Evolutionary conservation across 2,329 filamentous ascomycete species (phyloP).

Genomic region (Apiospora hydei): DNA sequence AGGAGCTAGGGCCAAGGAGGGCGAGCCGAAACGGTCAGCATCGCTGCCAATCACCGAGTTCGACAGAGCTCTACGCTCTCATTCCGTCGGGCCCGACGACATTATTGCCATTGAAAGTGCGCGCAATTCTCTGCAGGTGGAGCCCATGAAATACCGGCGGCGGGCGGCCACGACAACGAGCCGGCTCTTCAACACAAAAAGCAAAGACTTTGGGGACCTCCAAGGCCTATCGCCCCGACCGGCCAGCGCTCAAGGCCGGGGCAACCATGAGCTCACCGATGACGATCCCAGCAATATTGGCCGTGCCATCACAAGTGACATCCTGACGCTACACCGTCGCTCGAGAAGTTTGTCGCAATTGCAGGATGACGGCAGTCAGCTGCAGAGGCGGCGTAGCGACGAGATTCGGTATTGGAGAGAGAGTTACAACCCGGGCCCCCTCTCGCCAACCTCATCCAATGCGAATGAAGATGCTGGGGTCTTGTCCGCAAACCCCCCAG

Average conservation of each 20-base stretch:
- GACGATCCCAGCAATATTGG: constrained; percentile 63
- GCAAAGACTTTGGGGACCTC: constrained; percentile 51
- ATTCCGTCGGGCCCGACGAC: constrained; percentile 65
- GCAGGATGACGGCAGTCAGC: constrained; percentile 43
- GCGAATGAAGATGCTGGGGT: constrained; percentile 42
- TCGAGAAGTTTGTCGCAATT: constrained; percentile 67
- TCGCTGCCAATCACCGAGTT: constrained; percentile 68
- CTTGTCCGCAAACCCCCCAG: constrained; percentile 41
- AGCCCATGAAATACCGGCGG: constrained; percentile 46
- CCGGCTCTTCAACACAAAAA: constrained; percentile 47
- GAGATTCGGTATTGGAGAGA: constrained; percentile 71
- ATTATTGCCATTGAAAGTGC: constrained; percentile 60
- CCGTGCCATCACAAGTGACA: constrained; percentile 67
- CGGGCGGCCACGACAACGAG: constrained; percentile 53
- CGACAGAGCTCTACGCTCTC: constrained; percentile 66
- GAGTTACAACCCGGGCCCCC: constrained; percentile 60
- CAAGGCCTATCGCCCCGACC: constrained; percentile 67
- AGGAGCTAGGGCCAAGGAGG: constrained; percentile 41
- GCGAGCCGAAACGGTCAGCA: constrained; percentile 60
- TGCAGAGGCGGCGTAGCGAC: constrained; percentile 62
- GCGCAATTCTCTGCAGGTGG: constrained; percentile 60
- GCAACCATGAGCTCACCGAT: constrained; percentile 46
- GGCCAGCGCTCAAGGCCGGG: constrained; percentile 64
- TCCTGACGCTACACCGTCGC: constrained; percentile 56
- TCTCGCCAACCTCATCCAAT: constrained; percentile 60